These are phyloP conservation scores for Mucor piriformis DNA, from an alignment of 371 early-diverging fungal genomes.

Conservation along the genomic window DNA sequence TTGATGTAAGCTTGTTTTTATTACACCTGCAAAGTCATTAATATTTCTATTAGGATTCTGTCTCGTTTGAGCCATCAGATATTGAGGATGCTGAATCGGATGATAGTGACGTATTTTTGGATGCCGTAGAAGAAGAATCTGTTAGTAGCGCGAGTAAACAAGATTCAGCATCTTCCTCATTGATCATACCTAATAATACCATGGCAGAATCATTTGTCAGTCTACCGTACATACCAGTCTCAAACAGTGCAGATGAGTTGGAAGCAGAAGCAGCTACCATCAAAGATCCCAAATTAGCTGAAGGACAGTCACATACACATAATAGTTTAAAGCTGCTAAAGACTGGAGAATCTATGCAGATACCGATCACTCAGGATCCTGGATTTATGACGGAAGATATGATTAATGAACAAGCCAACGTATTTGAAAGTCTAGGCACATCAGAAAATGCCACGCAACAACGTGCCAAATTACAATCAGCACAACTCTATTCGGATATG, in stretches of 20 bases:
- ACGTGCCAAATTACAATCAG: constrained; percentile 80
- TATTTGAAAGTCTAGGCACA: constrained; percentile 79
- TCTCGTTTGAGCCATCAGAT: constrained; percentile 4
- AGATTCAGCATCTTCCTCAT: neutral
- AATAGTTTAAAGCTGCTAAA: constrained; percentile 39
- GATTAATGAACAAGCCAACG: constrained; percentile 76
- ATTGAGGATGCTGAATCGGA: constrained; percentile 16
- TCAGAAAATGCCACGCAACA: constrained; percentile 71
- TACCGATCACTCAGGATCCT: constrained; percentile 76
- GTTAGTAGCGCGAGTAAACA: constrained; percentile 9
- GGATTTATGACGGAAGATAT: constrained; percentile 92
- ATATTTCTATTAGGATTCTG: constrained; percentile 1
- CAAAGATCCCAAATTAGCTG: constrained; percentile 32
- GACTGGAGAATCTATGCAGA: constrained; percentile 65
- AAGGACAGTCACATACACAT: constrained; percentile 37
- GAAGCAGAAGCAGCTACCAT: constrained; percentile 20
- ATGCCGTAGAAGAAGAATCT: constrained; percentile 16
- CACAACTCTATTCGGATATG: constrained; percentile 84
- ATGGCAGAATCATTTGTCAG: constrained; percentile 14
- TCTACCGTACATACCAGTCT: constrained; percentile 5
- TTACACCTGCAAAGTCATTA: neutral
- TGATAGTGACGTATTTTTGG: constrained; percentile 26
- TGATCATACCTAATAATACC: neutral
- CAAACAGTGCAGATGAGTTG: neutral
- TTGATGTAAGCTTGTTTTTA: neutral